These are phyloP conservation scores for Mycena alexandri DNA, from an alignment of 768 basidiomycete species.

Conservation along the genomic window DNA sequence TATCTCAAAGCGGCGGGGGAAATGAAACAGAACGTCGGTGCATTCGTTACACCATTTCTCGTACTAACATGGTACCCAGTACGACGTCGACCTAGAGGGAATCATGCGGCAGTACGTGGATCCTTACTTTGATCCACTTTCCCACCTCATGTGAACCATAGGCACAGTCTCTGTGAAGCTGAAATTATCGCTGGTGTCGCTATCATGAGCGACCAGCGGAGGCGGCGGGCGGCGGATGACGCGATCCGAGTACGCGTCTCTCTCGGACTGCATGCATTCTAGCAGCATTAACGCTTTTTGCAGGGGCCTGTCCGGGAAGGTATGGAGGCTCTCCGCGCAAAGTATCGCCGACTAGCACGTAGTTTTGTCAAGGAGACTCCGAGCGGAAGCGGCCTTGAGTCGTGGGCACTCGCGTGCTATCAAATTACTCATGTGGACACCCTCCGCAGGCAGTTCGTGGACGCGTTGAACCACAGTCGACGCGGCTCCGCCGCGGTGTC, in stretches of 20 bases:
- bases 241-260: conserved; percentile 27
- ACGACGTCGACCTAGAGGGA: conserved; percentile 33
- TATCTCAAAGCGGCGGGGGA: conserved; percentile 31
- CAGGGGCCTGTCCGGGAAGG: conserved; percentile 37
- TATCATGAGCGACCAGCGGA: conserved; percentile 31
- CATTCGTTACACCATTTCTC: neutral
- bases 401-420: conserved; percentile 35
- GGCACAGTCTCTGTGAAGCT: conserved; percentile 33
- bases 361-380: conserved; percentile 34
- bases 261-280: neutral
- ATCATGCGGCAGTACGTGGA: conserved; percentile 33
- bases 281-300: neutral
- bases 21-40: conserved; percentile 32
- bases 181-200: conserved; percentile 35
- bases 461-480: conserved; percentile 34
- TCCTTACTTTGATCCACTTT: too few relatives aligned
- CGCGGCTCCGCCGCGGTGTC: conserved; percentile 29
- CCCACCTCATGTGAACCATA: neutral
- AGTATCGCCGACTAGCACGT: conserved; percentile 24
- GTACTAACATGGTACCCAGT: neutral
- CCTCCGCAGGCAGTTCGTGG: conserved; percentile 21
- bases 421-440: conserved; percentile 28
- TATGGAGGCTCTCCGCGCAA: conserved; percentile 16
- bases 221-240: conserved; percentile 32
- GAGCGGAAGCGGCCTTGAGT: conserved; percentile 7